phyloP scores from a whole-genome alignment of 257 asterid species.

The Paulownia fortunei region DNA sequence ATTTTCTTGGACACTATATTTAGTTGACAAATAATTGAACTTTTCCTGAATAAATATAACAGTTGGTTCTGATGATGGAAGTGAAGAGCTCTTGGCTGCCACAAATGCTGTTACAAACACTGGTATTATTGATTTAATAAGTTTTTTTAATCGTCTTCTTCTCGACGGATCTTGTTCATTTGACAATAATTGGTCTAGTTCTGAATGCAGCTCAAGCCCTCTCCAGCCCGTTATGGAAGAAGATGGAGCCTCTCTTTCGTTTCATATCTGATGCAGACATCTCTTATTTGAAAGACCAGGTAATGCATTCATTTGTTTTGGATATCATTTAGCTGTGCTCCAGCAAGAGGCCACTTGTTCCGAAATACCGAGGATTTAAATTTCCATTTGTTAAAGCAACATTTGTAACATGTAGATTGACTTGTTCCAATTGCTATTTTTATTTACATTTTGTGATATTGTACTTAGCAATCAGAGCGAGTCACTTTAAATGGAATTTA shows the following conservation, averaged over 20 bases:
- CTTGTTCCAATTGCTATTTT: not conserved
- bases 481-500: not conserved
- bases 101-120: conserved; percentile 77
- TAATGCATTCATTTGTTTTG: conserved; percentile 34
- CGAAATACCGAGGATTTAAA: not conserved
- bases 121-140: no score
- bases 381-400: conserved; percentile 8
- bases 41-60: conserved; percentile 15
- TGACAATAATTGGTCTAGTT: conserved; percentile 38
- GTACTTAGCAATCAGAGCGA: not conserved
- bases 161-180: no score
- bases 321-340: conserved; percentile 23
- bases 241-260: conserved; percentile 77
- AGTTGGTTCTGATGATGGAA: conserved; percentile 89
- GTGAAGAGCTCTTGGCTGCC: conserved; percentile 91
- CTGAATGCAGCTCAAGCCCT: conserved; percentile 71
- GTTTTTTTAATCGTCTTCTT: no score
- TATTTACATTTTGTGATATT: not conserved
- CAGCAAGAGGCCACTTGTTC: conserved; percentile 18
- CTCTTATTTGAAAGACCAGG: conserved; percentile 80
- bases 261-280: conserved; percentile 72
- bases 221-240: conserved; percentile 82
- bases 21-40: conserved; percentile 26
- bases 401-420: not conserved
- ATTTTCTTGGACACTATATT: not conserved